phyloP scores from a whole-genome alignment of 345 rosid species.

The Brassica incana region DNA sequence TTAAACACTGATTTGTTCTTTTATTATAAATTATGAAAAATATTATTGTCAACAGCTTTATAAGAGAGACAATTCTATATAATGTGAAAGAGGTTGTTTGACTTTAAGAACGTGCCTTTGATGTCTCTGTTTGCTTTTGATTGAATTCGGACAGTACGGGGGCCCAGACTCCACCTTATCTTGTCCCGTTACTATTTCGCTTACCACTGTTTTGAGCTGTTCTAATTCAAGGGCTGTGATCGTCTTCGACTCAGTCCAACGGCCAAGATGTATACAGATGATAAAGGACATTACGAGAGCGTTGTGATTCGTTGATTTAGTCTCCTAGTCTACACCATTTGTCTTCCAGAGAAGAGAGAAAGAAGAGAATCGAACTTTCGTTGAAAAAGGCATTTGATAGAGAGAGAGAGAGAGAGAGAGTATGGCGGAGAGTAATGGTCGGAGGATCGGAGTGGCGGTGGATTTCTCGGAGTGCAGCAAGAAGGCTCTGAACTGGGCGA shows the following conservation, averaged over 20 bases:
- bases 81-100: not conserved
- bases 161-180: slow-evolving; percentile 5
- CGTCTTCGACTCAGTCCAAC: not conserved
- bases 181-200: slow-evolving; percentile 15
- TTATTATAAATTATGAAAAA: too few relatives aligned
- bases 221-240: slow-evolving; percentile 9
- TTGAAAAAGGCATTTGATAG: not conserved
- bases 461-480: slow-evolving; percentile 81
- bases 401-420: not conserved
- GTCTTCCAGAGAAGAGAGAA: not conserved
- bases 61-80: too few relatives aligned
- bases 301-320: not conserved
- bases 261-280: not conserved
- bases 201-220: slow-evolving; percentile 6
- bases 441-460: slow-evolving; percentile 81
- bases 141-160: not conserved
- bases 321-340: not conserved
- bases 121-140: slow-evolving; percentile 8
- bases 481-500: slow-evolving; percentile 84
- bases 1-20: too few relatives aligned
- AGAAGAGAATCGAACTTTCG: not conserved
- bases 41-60: too few relatives aligned
- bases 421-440: slow-evolving; percentile 50
- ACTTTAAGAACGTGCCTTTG: not conserved
- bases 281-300: not conserved